Evolutionary conservation across 805 yeast genomes (phyloP), one percentile per base, ranked within the genome.

Genomic region (Cyberlindnera euphorbiae): DNA sequence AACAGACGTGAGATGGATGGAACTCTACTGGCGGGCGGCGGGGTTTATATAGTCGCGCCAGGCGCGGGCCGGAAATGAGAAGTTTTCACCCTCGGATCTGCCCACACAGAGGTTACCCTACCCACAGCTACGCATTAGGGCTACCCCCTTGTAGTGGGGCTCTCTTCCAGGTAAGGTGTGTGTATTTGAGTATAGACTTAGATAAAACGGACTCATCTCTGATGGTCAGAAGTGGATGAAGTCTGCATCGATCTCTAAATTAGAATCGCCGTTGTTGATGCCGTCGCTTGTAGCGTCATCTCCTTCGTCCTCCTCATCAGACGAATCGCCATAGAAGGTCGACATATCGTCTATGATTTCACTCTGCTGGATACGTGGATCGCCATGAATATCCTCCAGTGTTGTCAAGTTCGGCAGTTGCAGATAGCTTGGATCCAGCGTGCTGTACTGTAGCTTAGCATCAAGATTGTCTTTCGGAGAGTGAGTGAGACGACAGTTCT

Each of bases 401-500:
- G 26, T 21, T 0, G 54, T 51, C 31, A 49, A 35, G 25, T 51
- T 43, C 2, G 58, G 58, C 11, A 55, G 21, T 24, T 50, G 53
- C 19, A 39, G 42, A 14, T 39, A 38, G 7, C 38, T 40, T 5
- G 55, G 35, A 26, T 36, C 40, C 19, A 54, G 23, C 0, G 56
- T 44, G 18, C 36, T 40, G 33, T 48, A 50, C 7, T 48, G 42
- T n/a, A 54, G 29, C 33, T 43, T 48, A 1, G 50, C 41, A 41
- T 50, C 47, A 36, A 51, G 14, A 31, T 42, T 37, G 47, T 58
- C 41, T 42, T 63, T 39, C 4, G 50, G 38, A 39, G 66, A 55
- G 56, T 82, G 90, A 25, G 53, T 52, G 30, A 83, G 60, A n/a
- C 59, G 56, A 52, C 90, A 83, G 15, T 57, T 50, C 17, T 53